A percentile compares a stretch with the other conserved stretches of the same genome.
These are phyloP conservation scores for Nemania sp. DNA, from an alignment of 2,329 filamentous ascomycete species.

Conservation along the genomic window DNA sequence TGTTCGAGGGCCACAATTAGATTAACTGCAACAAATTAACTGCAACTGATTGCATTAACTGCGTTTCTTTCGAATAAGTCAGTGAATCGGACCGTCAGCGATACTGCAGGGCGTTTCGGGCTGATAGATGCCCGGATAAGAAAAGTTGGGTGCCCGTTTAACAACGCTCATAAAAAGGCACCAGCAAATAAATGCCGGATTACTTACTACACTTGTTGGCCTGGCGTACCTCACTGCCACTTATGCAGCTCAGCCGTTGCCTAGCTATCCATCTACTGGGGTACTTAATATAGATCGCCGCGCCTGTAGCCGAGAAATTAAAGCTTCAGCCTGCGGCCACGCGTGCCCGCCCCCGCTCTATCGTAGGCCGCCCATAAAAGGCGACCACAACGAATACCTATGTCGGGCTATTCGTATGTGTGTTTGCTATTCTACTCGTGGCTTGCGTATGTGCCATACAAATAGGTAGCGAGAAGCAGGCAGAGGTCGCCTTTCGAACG, in stretches of 20 bases:
- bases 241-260: slow-evolving; percentile 13
- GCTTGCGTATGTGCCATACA: neutral
- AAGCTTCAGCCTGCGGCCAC: neutral
- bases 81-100: no score
- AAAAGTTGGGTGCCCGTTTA: no score
- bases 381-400: no score
- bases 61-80: no score
- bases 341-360: no score
- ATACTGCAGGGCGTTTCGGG: no score
- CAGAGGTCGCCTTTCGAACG: neutral
- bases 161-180: neutral
- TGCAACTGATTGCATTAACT: no score
- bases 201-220: slow-evolving; percentile 1
- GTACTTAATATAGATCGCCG: neutral
- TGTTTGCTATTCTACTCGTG: neutral
- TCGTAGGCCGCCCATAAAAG: neutral
- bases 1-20: no score
- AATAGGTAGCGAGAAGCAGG: neutral
- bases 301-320: neutral
- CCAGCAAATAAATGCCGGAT: neutral
- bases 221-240: slow-evolving; percentile 1
- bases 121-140: no score
- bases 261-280: neutral
- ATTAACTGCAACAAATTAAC: no score
- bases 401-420: no score